Evolutionary conservation across 257 asterid species (phyloP), one percentile per base, ranked within the genome.

Genomic region (Jaltomata sinuosa): DNA sequence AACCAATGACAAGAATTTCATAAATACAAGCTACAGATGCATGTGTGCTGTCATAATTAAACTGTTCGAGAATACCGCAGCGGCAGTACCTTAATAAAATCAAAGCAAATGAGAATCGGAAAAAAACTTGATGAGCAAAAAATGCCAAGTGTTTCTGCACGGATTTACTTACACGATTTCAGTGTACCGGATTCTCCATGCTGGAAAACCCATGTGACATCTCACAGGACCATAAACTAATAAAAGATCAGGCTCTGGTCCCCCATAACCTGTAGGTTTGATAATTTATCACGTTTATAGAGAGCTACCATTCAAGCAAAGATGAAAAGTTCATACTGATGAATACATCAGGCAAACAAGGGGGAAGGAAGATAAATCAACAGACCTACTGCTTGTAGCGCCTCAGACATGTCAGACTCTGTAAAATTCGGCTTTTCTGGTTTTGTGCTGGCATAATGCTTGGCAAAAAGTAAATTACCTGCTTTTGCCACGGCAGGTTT

Each of bases 101-200:
- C 61, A 49, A 47, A 77, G 25, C 29, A 77, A 47, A 77, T 27
- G 62, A 25, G 79, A 7, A 38, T n/a, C 19, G 11, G 40, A 36
- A 71, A 21, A 38, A 40, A 71, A 40, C 78, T 40, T 40, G 27
- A 76, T 49, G 25, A 27, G 27, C 25, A 49, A 76, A 74, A 76
- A 16, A 47, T 16, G 16, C 2, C 1, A 27, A 8, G 42, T 27
- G 18, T 49, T 76, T 27, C 62, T 15, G 82, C 52, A 82, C 1
- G 8, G 19, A 68, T 82, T 40, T 59, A 93, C 99, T 93, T 82
- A 94, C 99, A 92, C 95, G 69, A 96, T 93, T 92, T 96, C 99
- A n/a, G 98, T 92, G 89, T 96, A 96, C 59, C 97, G 97, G 76
- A 93, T 85, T 89, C 98, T 93, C 99, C 99, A 96, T 34, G 98